Base-by-base conservation (phyloP, 2,329 filamentous ascomycete genomes). In the Dactylellina cionopaga region DNA sequence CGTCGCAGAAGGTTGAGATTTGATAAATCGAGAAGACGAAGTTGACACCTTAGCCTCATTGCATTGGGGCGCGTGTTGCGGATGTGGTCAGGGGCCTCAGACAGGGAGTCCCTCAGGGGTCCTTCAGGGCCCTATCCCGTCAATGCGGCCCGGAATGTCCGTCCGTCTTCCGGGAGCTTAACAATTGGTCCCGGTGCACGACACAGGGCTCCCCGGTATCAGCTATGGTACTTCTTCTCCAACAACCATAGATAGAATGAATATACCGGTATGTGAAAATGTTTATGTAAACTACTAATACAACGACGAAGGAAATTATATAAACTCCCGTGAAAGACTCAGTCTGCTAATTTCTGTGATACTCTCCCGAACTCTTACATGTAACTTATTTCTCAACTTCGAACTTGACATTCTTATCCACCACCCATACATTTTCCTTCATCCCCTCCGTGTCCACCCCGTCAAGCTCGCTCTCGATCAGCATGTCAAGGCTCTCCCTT, bases 1-100 rank as follows among this genome's bases (percentile, higher is more conserved):
- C 56, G 56, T 49, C 56, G 44, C 44, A 60, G 35, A 31, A 41
- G 37, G 25, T 10, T 31, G 47, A 63, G 25, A 31, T 13, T 29
- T 43, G 46, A 49, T 35, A 35, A 19, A 15, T 49, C 5, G 10
- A 10, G n/a, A 15, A 25, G 25, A 37, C 17, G 51, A 72, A 59
- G 68, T 72, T 72, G 68, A 72, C 68, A 72, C 68, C 68, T 65
- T 65, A 41, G 59, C 68, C 56, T 70, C 44, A 69, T 54, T 31
- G 31, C 31, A 24, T 37, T 29, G 44, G 44, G 58, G 58, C 37
- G 19, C 56, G 60, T 39, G 60, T 65, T 65, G 60, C 46, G 51
- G 51, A 22, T 55, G 51, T 55, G n/a, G 51, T 37, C 51, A 55
- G 51, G 51, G 51, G 43, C 6, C n/a, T n/a, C n/a, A n/a, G n/a